Conservation (phyloP, 495 filamentous ascomycete species). For the Aspergillus bridgeri region DNA sequence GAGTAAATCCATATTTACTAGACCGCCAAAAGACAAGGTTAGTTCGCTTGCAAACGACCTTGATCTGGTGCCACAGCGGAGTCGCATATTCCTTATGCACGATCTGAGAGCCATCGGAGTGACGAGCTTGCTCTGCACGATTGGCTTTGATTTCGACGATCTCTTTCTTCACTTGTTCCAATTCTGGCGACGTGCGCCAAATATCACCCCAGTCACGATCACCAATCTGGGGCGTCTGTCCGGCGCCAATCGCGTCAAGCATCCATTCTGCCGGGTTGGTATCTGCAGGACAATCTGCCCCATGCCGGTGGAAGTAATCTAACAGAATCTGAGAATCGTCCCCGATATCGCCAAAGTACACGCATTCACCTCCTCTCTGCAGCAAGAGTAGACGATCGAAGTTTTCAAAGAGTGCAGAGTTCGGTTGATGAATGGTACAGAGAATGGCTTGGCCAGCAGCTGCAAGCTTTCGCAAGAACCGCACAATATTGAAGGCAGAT, state of each 20-base stretch:
- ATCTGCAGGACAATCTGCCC: constrained; percentile 47
- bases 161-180: constrained; percentile 60
- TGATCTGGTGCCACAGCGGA: constrained; percentile 67
- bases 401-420: constrained; percentile 78
- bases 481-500: constrained; percentile 83
- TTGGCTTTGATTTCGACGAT: constrained; percentile 65
- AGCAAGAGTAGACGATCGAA: constrained; percentile 68
- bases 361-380: constrained; percentile 58
- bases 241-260: constrained; percentile 83
- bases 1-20: constrained; percentile 73
- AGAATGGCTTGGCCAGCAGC: constrained; percentile 83
- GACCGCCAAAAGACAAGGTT: constrained; percentile 70
- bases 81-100: constrained; percentile 70
- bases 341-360: constrained; percentile 69
- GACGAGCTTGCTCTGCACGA: constrained; percentile 47
- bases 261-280: constrained; percentile 84
- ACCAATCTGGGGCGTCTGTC: constrained; percentile 66
- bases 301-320: constrained; percentile 52
- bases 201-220: constrained; percentile 78
- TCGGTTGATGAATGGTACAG: constrained; percentile 91
- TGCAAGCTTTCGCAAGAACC: constrained; percentile 81
- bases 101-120: constrained; percentile 19
- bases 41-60: constrained; percentile 59
- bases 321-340: constrained; percentile 41
- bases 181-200: constrained; percentile 68